Conservation (phyloP, 352 stramenopile genomes). For the Thalassiosira livingstoniorum region DNA sequence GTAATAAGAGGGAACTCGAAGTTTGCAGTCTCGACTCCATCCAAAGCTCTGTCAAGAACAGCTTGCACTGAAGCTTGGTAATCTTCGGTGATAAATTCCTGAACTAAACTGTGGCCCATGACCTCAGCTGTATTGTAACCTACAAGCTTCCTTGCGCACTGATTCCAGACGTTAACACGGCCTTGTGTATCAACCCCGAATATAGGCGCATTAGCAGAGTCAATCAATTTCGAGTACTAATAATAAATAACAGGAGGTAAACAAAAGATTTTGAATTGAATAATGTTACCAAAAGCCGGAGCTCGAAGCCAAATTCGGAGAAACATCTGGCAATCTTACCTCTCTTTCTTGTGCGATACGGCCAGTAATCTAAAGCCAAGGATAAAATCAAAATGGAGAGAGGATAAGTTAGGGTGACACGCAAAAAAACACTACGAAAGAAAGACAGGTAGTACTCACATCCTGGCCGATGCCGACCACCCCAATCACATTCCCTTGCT, state of each 20-base stretch:
- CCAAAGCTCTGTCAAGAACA: conserved; percentile 60
- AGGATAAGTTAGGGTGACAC: conserved; percentile 80
- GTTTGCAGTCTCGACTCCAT: conserved; percentile 63
- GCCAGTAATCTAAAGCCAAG: conserved; percentile 78
- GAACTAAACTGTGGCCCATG: conserved; percentile 87
- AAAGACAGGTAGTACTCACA: too few relatives aligned
- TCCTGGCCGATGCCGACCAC: conserved; percentile 91
- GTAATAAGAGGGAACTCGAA: conserved; percentile 86
- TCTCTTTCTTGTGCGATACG: conserved; percentile 43
- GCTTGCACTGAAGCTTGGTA: conserved; percentile 82
- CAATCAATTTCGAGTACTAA: conserved; percentile 61
- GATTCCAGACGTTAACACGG: conserved; percentile 13
- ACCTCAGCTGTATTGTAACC: conserved; percentile 90
- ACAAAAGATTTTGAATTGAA: too few relatives aligned
- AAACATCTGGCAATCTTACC: too few relatives aligned
- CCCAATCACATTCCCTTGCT: conserved; percentile 87
- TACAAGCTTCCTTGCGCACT: conserved; percentile 79
- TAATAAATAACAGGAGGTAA: too few relatives aligned
- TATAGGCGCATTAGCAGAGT: conserved; percentile 75
- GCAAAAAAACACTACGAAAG: conserved; percentile 87
- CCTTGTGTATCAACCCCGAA: conserved; percentile 81
- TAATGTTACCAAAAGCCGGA: too few relatives aligned
- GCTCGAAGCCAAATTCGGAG: too few relatives aligned
- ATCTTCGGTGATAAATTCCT: conserved; percentile 87
- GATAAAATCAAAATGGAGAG: conserved; percentile 86